Percentiles rank a stretch among this genome's conserved stretches.
Conservation (phyloP, 768 basidiomycete genomes). For the Pleurotus ostreatus region DNA sequence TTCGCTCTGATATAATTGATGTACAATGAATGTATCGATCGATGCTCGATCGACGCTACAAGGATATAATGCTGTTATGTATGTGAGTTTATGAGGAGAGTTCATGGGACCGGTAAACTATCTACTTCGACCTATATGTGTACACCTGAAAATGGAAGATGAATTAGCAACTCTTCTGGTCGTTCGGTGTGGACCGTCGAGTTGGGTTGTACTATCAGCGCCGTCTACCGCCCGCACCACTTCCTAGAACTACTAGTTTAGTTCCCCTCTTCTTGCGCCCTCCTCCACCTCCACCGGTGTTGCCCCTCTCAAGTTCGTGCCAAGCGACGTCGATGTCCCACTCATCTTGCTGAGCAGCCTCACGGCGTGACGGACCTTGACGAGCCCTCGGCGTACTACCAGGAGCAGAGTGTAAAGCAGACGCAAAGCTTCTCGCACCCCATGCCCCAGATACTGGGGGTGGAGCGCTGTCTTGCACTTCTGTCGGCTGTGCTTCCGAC, state of each 20-base stretch:
- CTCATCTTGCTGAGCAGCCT: conserved; percentile 47
- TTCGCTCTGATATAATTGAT: neutral
- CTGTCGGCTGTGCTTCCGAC: conserved; percentile 11
- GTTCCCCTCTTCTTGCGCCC: conserved; percentile 58
- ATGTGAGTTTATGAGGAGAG: too few species aligned
- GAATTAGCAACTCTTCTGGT: neutral
- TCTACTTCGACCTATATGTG: too few species aligned
- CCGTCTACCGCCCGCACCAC: conserved; percentile 51
- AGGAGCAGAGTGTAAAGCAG: conserved; percentile 58
- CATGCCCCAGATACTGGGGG: conserved; percentile 52
- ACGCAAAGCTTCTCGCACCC: conserved; percentile 81
- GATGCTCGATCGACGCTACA: neutral
- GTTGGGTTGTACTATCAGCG: conserved; percentile 16
- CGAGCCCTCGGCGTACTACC: conserved; percentile 5
- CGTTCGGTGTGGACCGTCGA: neutral
- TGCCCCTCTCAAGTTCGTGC: conserved; percentile 72
- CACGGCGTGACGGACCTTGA: conserved; percentile 14
- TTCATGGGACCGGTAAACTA: too few species aligned
- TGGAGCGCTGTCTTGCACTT: conserved; percentile 2
- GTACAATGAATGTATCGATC: conserved; percentile 1
- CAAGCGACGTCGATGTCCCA: conserved; percentile 79
- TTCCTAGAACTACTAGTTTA: conserved; percentile 70
- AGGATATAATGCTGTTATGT: neutral
- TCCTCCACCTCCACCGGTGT: conserved; percentile 14
- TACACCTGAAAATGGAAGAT: neutral